These are phyloP conservation scores for Encephalitozoon hellem DNA, from an alignment of 371 early-diverging fungal genomes.

Conservation along the genomic window DNA sequence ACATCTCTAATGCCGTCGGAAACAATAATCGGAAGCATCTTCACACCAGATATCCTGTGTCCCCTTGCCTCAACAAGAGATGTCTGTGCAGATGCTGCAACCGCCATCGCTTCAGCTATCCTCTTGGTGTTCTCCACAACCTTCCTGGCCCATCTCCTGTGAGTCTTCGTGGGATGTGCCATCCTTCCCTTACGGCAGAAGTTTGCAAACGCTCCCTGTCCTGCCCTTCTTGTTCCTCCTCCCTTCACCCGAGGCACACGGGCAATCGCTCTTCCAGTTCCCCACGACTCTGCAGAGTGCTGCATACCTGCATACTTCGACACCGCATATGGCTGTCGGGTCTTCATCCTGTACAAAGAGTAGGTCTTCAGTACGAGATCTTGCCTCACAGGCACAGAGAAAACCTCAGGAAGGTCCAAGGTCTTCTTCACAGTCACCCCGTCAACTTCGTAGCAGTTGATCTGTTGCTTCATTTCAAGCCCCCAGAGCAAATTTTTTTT, in stretches of 20 bases:
- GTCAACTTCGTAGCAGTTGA: slow-evolving; percentile 43
- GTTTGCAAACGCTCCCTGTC: slow-evolving; percentile 99
- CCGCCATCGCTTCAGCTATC: slow-evolving; percentile 88
- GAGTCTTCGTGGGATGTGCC: slow-evolving; percentile 98
- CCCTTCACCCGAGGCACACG: slow-evolving; percentile 98
- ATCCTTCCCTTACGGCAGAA: slow-evolving; percentile 98
- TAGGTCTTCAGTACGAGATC: slow-evolving; percentile 90
- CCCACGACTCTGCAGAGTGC: slow-evolving; percentile 98
- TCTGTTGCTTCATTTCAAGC: slow-evolving; percentile 32
- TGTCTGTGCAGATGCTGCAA: slow-evolving; percentile 91
- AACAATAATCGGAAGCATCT: slow-evolving; percentile 89
- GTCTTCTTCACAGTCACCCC: slow-evolving; percentile 42
- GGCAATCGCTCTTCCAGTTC: slow-evolving; percentile 94
- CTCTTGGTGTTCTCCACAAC: slow-evolving; percentile 91
- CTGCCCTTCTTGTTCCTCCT: slow-evolving; percentile 94
- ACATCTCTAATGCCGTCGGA: slow-evolving; percentile 70
- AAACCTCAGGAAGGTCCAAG: slow-evolving; percentile 76
- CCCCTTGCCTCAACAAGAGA: slow-evolving; percentile 93
- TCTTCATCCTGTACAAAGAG: slow-evolving; percentile 94
- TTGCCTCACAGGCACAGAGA: slow-evolving; percentile 90
- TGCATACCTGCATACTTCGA: slow-evolving; percentile 94
- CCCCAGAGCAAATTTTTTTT: slow-evolving; percentile 41
- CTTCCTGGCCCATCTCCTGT: slow-evolving; percentile 99
- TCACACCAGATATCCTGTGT: slow-evolving; percentile 83
- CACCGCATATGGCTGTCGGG: slow-evolving; percentile 94